Evolutionary conservation across 169 alveolate species (phyloP), one percentile per base, ranked within the genome.

Genomic region (Plasmodium yoelii): DNA sequence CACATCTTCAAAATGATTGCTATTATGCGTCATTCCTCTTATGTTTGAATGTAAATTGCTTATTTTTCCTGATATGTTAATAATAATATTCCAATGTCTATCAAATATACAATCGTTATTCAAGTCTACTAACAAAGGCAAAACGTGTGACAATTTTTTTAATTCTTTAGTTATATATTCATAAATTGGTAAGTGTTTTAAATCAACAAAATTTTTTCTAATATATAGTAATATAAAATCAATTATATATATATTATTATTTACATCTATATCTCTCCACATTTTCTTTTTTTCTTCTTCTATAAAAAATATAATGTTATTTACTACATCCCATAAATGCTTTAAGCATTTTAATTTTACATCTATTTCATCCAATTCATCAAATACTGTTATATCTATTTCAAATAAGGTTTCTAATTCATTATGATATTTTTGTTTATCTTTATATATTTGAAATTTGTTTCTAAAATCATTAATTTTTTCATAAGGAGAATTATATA

Each of bases 51-150:
- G 49, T 10, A 73, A 73, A 59, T 39, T 57, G 19, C 64, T 46
- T 5, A 65, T 51, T 73, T 95, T 96, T 68, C 96, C 97, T 51
- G 99, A 97, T 64, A 97, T 95, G 28, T 95, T 94, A 97, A 97
- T 98, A 8, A 98, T 95, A 87, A 95, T 95, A 74, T 92, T 96
- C 99, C 99, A 98, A 93, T 98, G 99, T 69, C 99, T 89, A 44
- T 97, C 98, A 72, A 97, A 96, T 98, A 98, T 97, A 59, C 96
- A 94, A 88, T 97, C 98, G 73, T 97, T 95, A 89, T 97, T 98
- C 49, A 98, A 94, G 47, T 97, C 97, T 42, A 96, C 93, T 61
- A 98, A 96, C 75, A 97, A 94, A 22, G 99, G 99, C 53, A 98
- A 93, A 19, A 97, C 97, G 49, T 97, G 96, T 65, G 97, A 96